phyloP scores from a whole-genome alignment of 768 basidiomycete species.

The Mycena venus region DNA sequence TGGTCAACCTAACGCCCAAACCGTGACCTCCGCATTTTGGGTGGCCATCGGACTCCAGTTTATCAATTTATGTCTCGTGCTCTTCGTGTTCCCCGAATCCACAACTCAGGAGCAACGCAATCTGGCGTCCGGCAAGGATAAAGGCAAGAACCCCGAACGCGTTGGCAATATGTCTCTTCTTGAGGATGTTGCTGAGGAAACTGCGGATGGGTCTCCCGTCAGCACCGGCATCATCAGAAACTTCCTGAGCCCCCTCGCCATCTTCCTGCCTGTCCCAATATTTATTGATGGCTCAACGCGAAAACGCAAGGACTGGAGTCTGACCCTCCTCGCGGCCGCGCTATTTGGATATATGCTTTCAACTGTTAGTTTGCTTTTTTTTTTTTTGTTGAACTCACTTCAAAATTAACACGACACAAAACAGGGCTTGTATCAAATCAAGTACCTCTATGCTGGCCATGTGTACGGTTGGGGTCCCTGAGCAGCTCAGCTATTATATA shows the following conservation, averaged over 20 bases:
- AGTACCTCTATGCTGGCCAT: slow-evolving; percentile 86
- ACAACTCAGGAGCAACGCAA: slow-evolving; percentile 58
- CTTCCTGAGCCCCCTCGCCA: slow-evolving; percentile 68
- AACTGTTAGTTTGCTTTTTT: slow-evolving; percentile 57
- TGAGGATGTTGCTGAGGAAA: slow-evolving; percentile 4
- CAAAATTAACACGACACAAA: not conserved
- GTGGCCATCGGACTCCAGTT: slow-evolving; percentile 59
- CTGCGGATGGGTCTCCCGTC: not conserved
- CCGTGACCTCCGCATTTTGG: slow-evolving; percentile 64
- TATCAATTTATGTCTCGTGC: slow-evolving; percentile 69
- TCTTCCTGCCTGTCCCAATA: slow-evolving; percentile 73
- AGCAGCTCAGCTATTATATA: slow-evolving; percentile 83
- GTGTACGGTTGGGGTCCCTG: slow-evolving; percentile 82
- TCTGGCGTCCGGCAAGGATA: slow-evolving; percentile 40
- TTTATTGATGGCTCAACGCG: slow-evolving; percentile 58
- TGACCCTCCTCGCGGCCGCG: slow-evolving; percentile 77
- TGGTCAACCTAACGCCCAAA: slow-evolving; percentile 34
- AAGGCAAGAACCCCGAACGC: slow-evolving; percentile 28
- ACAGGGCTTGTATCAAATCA: slow-evolving; percentile 81
- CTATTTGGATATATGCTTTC: slow-evolving; percentile 76
- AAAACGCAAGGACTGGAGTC: slow-evolving; percentile 80
- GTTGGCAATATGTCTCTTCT: not conserved
- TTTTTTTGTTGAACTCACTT: not conserved
- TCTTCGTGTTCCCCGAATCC: slow-evolving; percentile 81
- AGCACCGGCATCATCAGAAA: slow-evolving; percentile 50